A percentile compares a stretch with the other conserved stretches of the same genome.
Conservation (phyloP, 73 alveolate genomes). For the Paramecium tetraurelia region DNA sequence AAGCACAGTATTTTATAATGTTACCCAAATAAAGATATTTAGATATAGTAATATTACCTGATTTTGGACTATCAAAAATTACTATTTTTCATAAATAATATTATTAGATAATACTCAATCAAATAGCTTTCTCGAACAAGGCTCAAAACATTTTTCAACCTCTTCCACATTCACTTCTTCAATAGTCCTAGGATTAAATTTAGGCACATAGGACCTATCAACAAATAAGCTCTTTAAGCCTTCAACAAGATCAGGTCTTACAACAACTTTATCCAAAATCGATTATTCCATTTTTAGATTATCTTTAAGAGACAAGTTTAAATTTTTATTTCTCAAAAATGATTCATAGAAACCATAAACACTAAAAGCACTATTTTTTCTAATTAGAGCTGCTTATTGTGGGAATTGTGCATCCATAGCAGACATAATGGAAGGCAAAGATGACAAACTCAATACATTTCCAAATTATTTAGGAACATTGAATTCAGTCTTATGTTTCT, state of each 20-base stretch:
- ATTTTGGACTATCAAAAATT: conserved; percentile 8
- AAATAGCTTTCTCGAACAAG: background rate
- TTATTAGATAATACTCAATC: background rate
- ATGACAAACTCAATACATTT: background rate
- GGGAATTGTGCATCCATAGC: background rate
- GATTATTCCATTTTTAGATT: conserved; percentile 13
- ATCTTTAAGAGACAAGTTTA: background rate
- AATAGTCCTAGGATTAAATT: background rate
- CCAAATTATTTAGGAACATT: background rate
- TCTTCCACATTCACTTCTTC: background rate
- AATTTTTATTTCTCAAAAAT: background rate
- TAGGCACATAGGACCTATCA: background rate
- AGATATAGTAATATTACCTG: background rate
- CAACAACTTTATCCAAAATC: background rate
- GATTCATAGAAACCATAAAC: background rate
- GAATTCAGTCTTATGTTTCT: background rate
- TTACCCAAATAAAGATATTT: background rate
- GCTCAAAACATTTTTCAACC: conserved; percentile 1
- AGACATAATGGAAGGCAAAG: background rate
- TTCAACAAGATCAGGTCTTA: background rate
- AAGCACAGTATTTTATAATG: background rate
- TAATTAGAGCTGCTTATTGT: background rate
- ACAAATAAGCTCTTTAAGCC: conserved; percentile 17
- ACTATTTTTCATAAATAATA: background rate
- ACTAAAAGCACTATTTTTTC: background rate